Percentiles rank a stretch among this genome's conserved stretches.
Evolutionary conservation across 192 early-diverging fungal species (phyloP).

Genomic region (Coemansia sp.): DNA sequence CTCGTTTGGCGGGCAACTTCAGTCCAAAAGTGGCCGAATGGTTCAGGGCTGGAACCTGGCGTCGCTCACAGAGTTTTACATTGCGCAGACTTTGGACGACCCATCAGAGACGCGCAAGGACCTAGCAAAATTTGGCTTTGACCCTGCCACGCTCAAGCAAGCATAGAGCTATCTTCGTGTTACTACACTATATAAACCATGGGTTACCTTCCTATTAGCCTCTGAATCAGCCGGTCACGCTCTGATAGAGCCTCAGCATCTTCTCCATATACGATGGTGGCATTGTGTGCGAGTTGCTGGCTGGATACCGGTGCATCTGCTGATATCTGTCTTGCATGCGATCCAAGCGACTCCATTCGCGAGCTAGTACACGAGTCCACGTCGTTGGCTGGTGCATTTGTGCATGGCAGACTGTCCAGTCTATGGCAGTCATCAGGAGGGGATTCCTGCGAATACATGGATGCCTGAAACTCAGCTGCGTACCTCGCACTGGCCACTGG

Average conservation of each 20-base stretch:
- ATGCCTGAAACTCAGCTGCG: slow-evolving; percentile 14
- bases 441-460: slow-evolving; percentile 36
- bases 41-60: slow-evolving; percentile 35
- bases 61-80: slow-evolving; percentile 43
- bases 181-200: neutral
- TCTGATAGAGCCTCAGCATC: slow-evolving; percentile 42
- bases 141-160: slow-evolving; percentile 36
- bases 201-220: slow-evolving; percentile 17
- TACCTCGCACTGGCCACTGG: neutral
- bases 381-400: neutral
- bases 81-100: slow-evolving; percentile 50
- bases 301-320: neutral
- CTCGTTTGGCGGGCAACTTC: slow-evolving; percentile 42
- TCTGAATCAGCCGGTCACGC: slow-evolving; percentile 39
- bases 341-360: neutral
- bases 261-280: slow-evolving; percentile 47
- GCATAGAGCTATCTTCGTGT: neutral
- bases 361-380: neutral
- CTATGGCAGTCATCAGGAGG: slow-evolving; percentile 8
- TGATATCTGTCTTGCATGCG: neutral
- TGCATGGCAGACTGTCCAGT: slow-evolving; percentile 39
- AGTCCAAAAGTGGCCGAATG: slow-evolving; percentile 22
- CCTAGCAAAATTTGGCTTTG: slow-evolving; percentile 49
- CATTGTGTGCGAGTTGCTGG: slow-evolving; percentile 19
- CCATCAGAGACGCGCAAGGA: slow-evolving; percentile 51